Conservation (phyloP, 2,329 filamentous ascomycete genomes). For the Pseudogymnoascus sp. region DNA sequence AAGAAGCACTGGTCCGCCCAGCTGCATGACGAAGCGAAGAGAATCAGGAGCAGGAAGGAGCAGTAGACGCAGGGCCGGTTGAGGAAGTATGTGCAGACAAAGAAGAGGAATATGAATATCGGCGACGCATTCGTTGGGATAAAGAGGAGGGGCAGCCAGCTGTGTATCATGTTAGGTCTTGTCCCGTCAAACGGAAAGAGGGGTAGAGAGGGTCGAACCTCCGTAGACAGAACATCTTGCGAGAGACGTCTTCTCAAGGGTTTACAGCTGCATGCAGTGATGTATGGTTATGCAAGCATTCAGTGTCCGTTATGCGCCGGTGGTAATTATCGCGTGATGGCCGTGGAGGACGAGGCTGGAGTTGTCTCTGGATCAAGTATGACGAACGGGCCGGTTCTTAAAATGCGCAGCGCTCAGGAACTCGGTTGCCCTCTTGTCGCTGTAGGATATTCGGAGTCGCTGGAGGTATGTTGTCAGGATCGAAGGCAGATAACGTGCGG, state of each 20-base stretch:
- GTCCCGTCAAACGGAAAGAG: constrained; percentile 1
- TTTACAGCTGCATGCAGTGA: background rate
- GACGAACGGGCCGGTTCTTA: background rate
- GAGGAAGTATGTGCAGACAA: constrained; percentile 90
- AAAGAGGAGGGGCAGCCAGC: constrained; percentile 81
- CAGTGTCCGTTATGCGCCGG: background rate
- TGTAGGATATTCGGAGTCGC: background rate
- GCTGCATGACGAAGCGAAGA: constrained; percentile 85
- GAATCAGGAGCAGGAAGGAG: constrained; percentile 87
- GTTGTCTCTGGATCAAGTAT: background rate
- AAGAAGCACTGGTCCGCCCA: constrained; percentile 89
- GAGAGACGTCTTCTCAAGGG: background rate
- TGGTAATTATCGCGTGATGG: background rate
- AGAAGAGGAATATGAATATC: constrained; percentile 78
- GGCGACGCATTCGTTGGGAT: constrained; percentile 81
- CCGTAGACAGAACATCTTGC: constrained; percentile 53
- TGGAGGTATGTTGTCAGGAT: background rate
- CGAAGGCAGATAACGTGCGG: background rate
- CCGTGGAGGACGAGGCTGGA: background rate
- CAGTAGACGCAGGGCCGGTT: constrained; percentile 97
- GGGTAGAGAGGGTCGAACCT: constrained; percentile 35
- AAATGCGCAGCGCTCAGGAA: background rate
- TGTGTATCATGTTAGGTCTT: constrained; percentile 29
- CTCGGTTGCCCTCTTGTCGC: background rate
- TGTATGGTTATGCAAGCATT: background rate